phyloP scores from a whole-genome alignment of 352 stramenopile genomes.

The Phytophthora sp. region DNA sequence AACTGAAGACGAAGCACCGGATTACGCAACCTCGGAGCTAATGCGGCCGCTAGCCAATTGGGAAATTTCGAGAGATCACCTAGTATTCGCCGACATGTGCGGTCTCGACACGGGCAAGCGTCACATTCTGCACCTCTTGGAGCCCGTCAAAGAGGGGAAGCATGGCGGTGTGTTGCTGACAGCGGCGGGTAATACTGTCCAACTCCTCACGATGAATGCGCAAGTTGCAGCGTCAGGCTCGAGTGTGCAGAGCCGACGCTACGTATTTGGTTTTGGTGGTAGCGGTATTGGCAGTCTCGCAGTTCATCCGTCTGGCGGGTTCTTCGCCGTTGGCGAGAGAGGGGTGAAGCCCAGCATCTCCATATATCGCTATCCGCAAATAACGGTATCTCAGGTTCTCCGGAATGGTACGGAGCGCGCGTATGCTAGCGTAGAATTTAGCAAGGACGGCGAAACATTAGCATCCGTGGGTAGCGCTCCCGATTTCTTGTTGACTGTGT shows the following conservation, averaged over 20 bases:
- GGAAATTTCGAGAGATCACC: conserved; percentile 77
- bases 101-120: conserved; percentile 74
- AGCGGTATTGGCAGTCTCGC: conserved; percentile 70
- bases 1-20: not conserved
- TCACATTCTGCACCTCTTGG: conserved; percentile 72
- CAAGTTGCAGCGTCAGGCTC: conserved; percentile 19
- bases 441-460: conserved; percentile 84
- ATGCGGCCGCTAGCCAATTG: conserved; percentile 59
- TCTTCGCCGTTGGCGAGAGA: conserved; percentile 91
- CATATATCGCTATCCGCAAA: conserved; percentile 87
- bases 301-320: conserved; percentile 71
- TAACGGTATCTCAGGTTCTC: conserved; percentile 74
- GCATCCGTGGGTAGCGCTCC: conserved; percentile 87
- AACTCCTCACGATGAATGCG: conserved; percentile 61
- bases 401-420: conserved; percentile 81
- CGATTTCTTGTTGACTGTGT: conserved; percentile 94
- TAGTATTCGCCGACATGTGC: conserved; percentile 71
- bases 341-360: conserved; percentile 87
- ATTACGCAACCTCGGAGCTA: conserved; percentile 46
- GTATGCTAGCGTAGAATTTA: conserved; percentile 84
- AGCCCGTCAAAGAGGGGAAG: conserved; percentile 33
- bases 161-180: conserved; percentile 72
- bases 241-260: conserved; percentile 43
- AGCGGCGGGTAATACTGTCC: conserved; percentile 74
- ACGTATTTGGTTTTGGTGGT: conserved; percentile 77